A percentile compares a stretch with the other conserved stretches of the same genome.
Evolutionary conservation across 208 protist genomes (phyloP).

Genomic region (Wallacemonas sp.): DNA sequence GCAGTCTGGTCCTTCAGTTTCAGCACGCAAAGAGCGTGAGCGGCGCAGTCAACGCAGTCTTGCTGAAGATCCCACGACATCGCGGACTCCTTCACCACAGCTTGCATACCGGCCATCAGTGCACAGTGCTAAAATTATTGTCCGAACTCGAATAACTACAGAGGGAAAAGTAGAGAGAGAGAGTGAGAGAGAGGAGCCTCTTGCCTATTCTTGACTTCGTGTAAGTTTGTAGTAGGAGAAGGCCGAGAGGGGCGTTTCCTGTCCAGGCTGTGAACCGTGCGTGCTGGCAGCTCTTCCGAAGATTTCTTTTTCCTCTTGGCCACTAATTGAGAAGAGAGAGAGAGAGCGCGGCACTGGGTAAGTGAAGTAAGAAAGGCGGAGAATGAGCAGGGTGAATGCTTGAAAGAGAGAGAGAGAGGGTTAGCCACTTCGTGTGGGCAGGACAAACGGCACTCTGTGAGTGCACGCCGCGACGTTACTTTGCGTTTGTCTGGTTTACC

Average conservation of each 20-base stretch:
- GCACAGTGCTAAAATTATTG: too few species aligned
- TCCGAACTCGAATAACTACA: not conserved
- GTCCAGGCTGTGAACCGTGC: too few species aligned
- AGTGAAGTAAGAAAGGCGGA: not conserved
- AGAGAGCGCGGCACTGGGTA: too few species aligned
- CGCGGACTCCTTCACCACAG: constrained; percentile 72
- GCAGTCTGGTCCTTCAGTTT: constrained; percentile 94
- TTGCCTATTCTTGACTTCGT: not conserved
- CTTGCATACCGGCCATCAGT: constrained; percentile 58
- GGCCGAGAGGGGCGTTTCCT: too few species aligned
- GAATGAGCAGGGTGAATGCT: not conserved
- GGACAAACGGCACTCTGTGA: too few species aligned
- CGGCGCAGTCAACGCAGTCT: constrained; percentile 86
- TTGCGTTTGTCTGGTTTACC: too few species aligned
- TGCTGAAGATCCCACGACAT: constrained; percentile 84
- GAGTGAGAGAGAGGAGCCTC: not conserved
- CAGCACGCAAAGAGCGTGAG: constrained; percentile 56
- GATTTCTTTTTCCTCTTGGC: too few species aligned
- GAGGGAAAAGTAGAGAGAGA: constrained; percentile 4
- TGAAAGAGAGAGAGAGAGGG: too few species aligned
- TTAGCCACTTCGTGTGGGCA: too few species aligned
- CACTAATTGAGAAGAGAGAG: too few species aligned
- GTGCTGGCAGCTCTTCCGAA: too few species aligned
- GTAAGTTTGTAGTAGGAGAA: not conserved
- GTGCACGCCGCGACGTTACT: too few species aligned